Evolutionary conservation across 1,284 basidiomycete species (phyloP).

Genomic region (Pulveroboletus ridleyi): DNA sequence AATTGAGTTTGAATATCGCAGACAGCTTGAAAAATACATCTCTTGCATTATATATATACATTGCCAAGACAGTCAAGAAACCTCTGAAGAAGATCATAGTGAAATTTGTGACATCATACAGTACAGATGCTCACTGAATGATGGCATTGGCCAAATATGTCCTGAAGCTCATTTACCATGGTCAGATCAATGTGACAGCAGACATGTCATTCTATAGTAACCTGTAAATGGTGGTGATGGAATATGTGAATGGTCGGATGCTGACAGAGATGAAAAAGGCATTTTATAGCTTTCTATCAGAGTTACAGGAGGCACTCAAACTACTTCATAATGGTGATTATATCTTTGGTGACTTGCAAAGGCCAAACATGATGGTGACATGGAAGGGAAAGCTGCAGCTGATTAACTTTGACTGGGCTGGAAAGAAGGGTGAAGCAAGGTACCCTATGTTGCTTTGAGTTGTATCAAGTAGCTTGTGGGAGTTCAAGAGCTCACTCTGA

Average conservation of each 20-base stretch:
- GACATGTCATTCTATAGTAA: conserved; percentile 20
- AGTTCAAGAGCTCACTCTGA: neutral
- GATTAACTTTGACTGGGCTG: conserved; percentile 23
- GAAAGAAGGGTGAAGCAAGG: conserved; percentile 17
- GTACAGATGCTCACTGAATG: conserved; percentile 10
- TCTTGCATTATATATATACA: conserved; percentile 23
- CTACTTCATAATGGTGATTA: conserved; percentile 20
- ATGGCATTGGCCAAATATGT: conserved; percentile 17
- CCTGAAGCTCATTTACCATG: conserved; percentile 20
- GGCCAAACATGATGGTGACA: conserved; percentile 23
- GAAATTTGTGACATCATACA: conserved; percentile 29
- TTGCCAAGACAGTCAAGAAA: conserved; percentile 1
- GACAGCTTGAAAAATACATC: neutral
- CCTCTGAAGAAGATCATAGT: conserved; percentile 18
- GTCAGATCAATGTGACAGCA: neutral
- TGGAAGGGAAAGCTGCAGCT: neutral
- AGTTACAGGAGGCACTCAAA: too few relatives aligned
- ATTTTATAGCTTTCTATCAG: too few relatives aligned
- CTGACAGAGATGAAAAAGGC: too few relatives aligned
- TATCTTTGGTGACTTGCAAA: conserved; percentile 28
- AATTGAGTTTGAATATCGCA: conserved; percentile 16
- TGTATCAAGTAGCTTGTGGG: neutral
- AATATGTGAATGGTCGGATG: neutral
- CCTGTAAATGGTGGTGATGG: conserved; percentile 34
- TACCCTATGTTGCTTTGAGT: conserved; percentile 14